These are phyloP conservation scores for Paspalum notatum DNA, from an alignment of 176 grass and related monocot genomes.

Conservation along the genomic window DNA sequence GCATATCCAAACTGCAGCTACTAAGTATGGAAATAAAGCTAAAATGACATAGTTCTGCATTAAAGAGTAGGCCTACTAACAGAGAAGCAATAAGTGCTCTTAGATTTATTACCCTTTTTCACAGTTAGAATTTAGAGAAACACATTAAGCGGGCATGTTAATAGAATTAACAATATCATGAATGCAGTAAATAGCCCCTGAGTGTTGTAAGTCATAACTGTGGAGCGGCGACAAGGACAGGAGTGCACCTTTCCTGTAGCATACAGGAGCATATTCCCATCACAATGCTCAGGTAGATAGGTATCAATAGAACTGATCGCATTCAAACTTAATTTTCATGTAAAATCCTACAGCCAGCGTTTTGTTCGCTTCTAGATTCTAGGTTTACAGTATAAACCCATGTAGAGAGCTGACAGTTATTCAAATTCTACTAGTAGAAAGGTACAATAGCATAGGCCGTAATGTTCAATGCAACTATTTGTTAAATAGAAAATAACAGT, in stretches of 20 bases:
- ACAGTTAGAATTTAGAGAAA: background rate
- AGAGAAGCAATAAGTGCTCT: constrained; percentile 15
- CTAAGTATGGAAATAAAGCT: background rate
- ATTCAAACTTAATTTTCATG: background rate
- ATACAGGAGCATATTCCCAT: constrained; percentile 11
- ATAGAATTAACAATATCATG: constrained; percentile 24
- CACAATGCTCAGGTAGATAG: background rate
- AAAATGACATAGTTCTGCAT: background rate
- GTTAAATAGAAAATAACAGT: background rate
- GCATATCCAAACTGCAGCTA: constrained; percentile 8
- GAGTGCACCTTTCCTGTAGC: background rate
- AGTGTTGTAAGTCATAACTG: background rate
- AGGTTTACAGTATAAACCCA: background rate
- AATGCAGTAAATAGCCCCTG: background rate
- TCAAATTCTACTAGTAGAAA: no score
- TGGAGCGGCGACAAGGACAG: background rate
- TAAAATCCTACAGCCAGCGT: background rate
- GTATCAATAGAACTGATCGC: background rate
- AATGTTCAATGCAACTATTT: background rate
- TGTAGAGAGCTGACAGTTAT: background rate
- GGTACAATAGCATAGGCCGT: background rate
- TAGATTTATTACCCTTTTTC: background rate
- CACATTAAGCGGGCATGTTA: background rate
- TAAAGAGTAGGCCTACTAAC: constrained; percentile 23
- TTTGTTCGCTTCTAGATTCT: constrained; percentile 12